phyloP scores from a whole-genome alignment of 164 flowering plant genomes.

The Kingdonia uniflora region DNA sequence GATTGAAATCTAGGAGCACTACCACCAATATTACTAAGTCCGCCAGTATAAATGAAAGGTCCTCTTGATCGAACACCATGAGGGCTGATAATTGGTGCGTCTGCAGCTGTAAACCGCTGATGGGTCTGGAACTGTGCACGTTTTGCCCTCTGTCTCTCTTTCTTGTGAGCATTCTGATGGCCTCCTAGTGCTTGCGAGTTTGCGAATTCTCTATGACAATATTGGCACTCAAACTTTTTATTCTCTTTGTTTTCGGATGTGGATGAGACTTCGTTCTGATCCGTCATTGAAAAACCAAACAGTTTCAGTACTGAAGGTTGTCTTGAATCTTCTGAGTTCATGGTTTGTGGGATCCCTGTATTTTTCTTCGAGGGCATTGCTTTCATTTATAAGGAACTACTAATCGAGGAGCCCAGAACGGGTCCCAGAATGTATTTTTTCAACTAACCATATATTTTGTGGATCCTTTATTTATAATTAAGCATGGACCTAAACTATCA shows the following conservation, averaged over 20 bases:
- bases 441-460: background rate
- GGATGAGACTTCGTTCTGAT: slow-evolving; percentile 1
- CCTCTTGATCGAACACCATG: slow-evolving; percentile 21
- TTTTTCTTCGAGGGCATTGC: slow-evolving; percentile 2
- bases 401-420: background rate
- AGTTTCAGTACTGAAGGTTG: slow-evolving; percentile 24
- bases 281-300: slow-evolving; percentile 30
- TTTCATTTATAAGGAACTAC: background rate
- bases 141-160: slow-evolving; percentile 32
- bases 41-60: slow-evolving; percentile 11
- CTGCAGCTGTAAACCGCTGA: slow-evolving; percentile 15
- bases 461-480: too few species aligned
- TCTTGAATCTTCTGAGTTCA: slow-evolving; percentile 3
- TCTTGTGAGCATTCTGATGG: slow-evolving; percentile 60
- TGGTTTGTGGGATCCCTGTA: background rate
- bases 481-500: too few species aligned
- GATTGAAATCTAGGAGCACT: too few species aligned
- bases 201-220: slow-evolving; percentile 35
- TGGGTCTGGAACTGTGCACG: slow-evolving; percentile 24
- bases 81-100: slow-evolving; percentile 14
- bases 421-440: background rate
- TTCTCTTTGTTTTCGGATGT: slow-evolving; percentile 6
- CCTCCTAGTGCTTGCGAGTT: slow-evolving; percentile 64
- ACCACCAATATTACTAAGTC: background rate
- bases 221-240: slow-evolving; percentile 39